Percentiles rank a stretch among this genome's conserved stretches.
phyloP scores from a whole-genome alignment of 208 protist species.

The Leishmania amazonensis region DNA sequence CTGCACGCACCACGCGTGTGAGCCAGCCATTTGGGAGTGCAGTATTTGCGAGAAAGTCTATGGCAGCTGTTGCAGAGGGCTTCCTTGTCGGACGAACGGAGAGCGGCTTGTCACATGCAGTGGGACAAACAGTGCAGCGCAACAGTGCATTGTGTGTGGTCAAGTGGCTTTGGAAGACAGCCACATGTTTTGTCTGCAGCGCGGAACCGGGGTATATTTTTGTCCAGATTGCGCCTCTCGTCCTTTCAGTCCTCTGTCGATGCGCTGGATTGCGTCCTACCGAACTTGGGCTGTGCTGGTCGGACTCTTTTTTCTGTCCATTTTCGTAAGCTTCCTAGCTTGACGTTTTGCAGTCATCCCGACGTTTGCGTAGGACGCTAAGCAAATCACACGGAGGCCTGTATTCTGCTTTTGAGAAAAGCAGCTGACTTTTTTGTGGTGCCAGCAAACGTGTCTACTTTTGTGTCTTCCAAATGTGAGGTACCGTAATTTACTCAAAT shows the following conservation, averaged over 20 bases:
- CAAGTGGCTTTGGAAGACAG: constrained; percentile 41
- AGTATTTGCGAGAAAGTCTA: constrained; percentile 76
- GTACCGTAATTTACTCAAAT: not conserved
- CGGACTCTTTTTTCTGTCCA: constrained; percentile 9
- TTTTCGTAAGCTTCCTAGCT: constrained; percentile 8
- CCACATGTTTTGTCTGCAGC: constrained; percentile 19
- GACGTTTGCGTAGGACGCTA: not conserved
- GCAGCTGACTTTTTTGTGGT: not conserved
- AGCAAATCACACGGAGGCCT: not conserved
- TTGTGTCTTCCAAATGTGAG: not conserved
- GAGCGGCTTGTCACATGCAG: constrained; percentile 17
- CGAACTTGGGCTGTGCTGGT: constrained; percentile 42
- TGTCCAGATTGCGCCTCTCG: constrained; percentile 82
- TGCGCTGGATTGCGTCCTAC: constrained; percentile 77
- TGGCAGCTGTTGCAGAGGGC: constrained; percentile 64
- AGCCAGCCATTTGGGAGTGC: constrained; percentile 82
- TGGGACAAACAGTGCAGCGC: not conserved
- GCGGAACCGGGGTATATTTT: constrained; percentile 3
- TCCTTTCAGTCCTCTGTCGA: constrained; percentile 51
- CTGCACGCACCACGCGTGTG: constrained; percentile 57
- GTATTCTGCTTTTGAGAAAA: not conserved
- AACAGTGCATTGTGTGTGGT: constrained; percentile 34
- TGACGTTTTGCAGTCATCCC: not conserved
- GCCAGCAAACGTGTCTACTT: not conserved
- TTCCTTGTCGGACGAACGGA: constrained; percentile 42